Base-by-base conservation (phyloP, 495 filamentous ascomycete genomes). In the Pseudoneurospora amorphoporcata region DNA sequence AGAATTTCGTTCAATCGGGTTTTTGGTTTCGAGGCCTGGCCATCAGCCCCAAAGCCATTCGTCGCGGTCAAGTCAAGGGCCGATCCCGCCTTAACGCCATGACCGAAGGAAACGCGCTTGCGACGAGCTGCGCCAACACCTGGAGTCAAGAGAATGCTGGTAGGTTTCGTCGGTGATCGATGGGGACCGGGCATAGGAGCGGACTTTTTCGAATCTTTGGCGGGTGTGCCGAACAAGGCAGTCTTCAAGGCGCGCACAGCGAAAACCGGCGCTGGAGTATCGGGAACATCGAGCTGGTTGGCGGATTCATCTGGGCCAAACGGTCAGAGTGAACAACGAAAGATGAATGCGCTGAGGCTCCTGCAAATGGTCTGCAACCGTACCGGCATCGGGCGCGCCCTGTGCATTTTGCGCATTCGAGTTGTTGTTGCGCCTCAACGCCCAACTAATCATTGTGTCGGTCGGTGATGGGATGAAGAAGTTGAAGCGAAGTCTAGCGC, bases 261-360 rank as follows among this genome's bases (percentile, higher is more conserved):
- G 83, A 99, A 98, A 2, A 97, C 88, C 32, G 94, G 94, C 37
- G 94, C 96, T 12, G 95, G 96, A 7, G 95, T 98, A 74, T 97
- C 93, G 72, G 95, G 95, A 8, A 87, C 85, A 61, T 97, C 93
- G 23, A 84, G 75, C 72, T 85, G 83, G 2, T 82, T 81, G 2
- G 82, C 80, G 39, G 53, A 61, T 61, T 84, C 83, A 74, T 85
- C 86, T 82, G 68, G 43, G n/a, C 47, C 40, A 37, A 19, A 19
- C 17, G 14, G 53, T 61, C 53, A 61, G 53, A 61, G 5, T 61
- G 8, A 61, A 61, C 53, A 61, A 61, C 12, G 29, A 17, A 14
- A 7, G 3, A 61, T 29, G 10, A 58, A 29, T 58, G 47, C 19
- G 47, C 47, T 58, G 47, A 32, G 29, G 53, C 29, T 61, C 29